These are phyloP conservation scores for Hypomontagnella submonticulosa DNA, from an alignment of 495 filamentous ascomycete species.

Conservation along the genomic window DNA sequence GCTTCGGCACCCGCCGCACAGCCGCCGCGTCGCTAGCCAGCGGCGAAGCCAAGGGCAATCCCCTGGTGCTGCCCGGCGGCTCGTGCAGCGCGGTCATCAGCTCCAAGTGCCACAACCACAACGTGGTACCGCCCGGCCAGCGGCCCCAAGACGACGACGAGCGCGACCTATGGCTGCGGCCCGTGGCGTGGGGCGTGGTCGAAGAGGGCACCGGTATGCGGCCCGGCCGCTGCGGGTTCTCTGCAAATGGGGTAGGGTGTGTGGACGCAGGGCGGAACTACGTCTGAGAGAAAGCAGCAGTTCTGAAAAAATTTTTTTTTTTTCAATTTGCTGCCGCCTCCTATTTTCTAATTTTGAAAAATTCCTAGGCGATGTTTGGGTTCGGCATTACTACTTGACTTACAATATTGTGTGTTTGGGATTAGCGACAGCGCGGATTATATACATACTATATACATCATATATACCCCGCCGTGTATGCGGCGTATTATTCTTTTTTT, in stretches of 20 bases:
- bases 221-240: constrained; percentile 54
- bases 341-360: neutral
- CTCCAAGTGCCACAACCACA: constrained; percentile 53
- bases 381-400: too few species aligned
- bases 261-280: constrained; percentile 54
- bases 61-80: constrained; percentile 52
- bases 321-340: neutral
- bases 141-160: constrained; percentile 10
- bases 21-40: constrained; percentile 43
- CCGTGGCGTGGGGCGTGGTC: constrained; percentile 56
- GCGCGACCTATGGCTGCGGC: constrained; percentile 42
- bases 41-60: constrained; percentile 52
- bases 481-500: too few species aligned
- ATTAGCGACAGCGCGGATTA: too few species aligned
- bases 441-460: too few species aligned
- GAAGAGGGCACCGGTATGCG: constrained; percentile 47
- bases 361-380: too few species aligned
- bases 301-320: constrained; percentile 1
- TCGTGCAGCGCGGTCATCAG: constrained; percentile 56
- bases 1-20: constrained; percentile 49
- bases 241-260: constrained; percentile 37
- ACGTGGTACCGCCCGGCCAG: constrained; percentile 5
- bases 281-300: constrained; percentile 40
- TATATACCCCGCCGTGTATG: too few species aligned
- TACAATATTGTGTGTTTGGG: too few species aligned